These are phyloP conservation scores for Backusella circina DNA, from an alignment of 192 early-diverging fungal genomes.

Conservation along the genomic window DNA sequence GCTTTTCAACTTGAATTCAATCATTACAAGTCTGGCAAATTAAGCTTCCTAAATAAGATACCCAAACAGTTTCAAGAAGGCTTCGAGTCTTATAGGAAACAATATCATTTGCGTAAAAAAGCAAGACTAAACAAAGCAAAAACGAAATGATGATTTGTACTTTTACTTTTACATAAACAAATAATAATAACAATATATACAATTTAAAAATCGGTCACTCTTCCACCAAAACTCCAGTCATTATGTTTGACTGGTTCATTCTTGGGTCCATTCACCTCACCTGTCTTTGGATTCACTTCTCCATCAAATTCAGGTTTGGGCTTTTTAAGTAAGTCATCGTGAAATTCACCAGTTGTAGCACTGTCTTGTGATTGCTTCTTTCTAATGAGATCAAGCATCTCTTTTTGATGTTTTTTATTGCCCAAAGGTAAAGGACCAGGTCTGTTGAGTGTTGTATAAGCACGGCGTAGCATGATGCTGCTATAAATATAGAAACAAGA, in stretches of 20 bases:
- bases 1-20: slow-evolving; percentile 57
- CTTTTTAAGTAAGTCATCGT: slow-evolving; percentile 48
- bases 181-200: neutral
- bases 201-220: slow-evolving; percentile 58
- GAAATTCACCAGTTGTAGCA: slow-evolving; percentile 21
- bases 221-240: slow-evolving; percentile 73
- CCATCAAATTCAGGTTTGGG: slow-evolving; percentile 63
- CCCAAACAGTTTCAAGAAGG: slow-evolving; percentile 55
- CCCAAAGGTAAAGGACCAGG: slow-evolving; percentile 71
- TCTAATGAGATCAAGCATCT: slow-evolving; percentile 69
- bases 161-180: slow-evolving; percentile 2
- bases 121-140: slow-evolving; percentile 35
- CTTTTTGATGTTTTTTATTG: slow-evolving; percentile 60
- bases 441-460: slow-evolving; percentile 30
- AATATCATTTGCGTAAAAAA: slow-evolving; percentile 45
- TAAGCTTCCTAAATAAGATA: slow-evolving; percentile 49
- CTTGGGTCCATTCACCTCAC: slow-evolving; percentile 77
- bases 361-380: slow-evolving; percentile 29
- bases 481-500: neutral
- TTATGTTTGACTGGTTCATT: slow-evolving; percentile 79
- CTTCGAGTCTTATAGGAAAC: slow-evolving; percentile 43
- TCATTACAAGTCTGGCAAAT: slow-evolving; percentile 36
- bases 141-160: neutral
- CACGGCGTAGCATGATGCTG: slow-evolving; percentile 8
- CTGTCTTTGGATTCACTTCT: slow-evolving; percentile 72